A percentile compares a stretch with the other conserved stretches of the same genome.
Conservation (phyloP, 768 basidiomycete species). For the Phylloporus sp. region DNA sequence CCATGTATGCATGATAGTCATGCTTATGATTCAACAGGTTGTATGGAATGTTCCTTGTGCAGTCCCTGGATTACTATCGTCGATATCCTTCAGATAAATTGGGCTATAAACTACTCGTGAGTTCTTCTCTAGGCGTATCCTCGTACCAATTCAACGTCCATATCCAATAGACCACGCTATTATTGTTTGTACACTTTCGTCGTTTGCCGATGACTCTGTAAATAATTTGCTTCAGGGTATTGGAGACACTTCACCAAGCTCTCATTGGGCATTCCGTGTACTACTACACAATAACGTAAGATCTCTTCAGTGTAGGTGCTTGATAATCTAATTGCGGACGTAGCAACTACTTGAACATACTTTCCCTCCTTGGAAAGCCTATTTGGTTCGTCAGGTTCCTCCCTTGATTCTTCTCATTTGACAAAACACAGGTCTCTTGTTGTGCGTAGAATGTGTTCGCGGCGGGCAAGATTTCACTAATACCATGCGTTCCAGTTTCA, state of each 20-base stretch:
- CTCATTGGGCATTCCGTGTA: conserved; percentile 53
- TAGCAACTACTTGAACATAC: conserved; percentile 41
- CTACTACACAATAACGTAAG: conserved; percentile 53
- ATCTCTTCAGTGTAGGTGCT: not conserved
- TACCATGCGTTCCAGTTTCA: conserved; percentile 36
- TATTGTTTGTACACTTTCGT: conserved; percentile 29
- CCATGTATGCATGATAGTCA: not conserved
- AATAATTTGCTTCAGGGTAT: conserved; percentile 31
- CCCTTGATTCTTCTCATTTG: conserved; percentile 2
- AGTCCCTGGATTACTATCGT: conserved; percentile 52
- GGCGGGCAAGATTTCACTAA: conserved; percentile 8
- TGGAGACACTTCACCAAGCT: conserved; percentile 47
- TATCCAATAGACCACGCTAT: conserved; percentile 25
- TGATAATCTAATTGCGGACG: conserved; percentile 3
- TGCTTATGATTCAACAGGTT: conserved; percentile 33
- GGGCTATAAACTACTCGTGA: conserved; percentile 49
- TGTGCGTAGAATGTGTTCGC: conserved; percentile 30
- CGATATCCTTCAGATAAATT: conserved; percentile 51
- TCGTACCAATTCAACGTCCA: not conserved
- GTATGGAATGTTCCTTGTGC: conserved; percentile 53
- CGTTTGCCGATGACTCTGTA: not conserved
- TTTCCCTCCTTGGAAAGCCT: conserved; percentile 36
- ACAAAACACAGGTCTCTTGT: conserved; percentile 43
- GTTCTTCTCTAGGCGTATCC: conserved; percentile 20
- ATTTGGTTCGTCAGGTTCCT: conserved; percentile 39